Conservation (phyloP, 2,329 filamentous ascomycete species). For the Stylonectria norvegica region DNA sequence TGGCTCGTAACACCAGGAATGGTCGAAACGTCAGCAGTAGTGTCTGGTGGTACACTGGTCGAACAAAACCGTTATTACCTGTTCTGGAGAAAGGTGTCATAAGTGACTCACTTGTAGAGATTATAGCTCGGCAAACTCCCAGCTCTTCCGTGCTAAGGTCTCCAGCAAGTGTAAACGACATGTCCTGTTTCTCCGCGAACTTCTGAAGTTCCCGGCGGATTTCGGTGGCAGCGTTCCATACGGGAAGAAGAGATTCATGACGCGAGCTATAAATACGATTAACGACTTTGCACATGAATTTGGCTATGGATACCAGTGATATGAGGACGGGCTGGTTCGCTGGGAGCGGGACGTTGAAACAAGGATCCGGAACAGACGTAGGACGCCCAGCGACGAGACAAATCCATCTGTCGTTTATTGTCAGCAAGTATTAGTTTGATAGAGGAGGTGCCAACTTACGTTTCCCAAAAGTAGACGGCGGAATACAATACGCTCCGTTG, state of each 20-base stretch:
- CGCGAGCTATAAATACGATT: slow-evolving; percentile 39
- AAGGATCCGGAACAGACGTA: slow-evolving; percentile 36
- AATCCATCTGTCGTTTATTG: slow-evolving; percentile 34
- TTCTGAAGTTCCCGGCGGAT: slow-evolving; percentile 28
- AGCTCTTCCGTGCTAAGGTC: slow-evolving; percentile 34
- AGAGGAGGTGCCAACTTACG: slow-evolving; percentile 25
- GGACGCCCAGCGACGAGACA: slow-evolving; percentile 42
- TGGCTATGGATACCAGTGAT: slow-evolving; percentile 34
- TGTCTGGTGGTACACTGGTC: slow-evolving; percentile 43
- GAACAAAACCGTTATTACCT: too few relatives aligned
- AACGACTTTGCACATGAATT: slow-evolving; percentile 38
- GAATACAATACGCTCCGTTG: slow-evolving; percentile 35
- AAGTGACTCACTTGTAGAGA: slow-evolving; percentile 36
- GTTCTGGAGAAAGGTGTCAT: too few relatives aligned
- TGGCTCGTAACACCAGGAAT: slow-evolving; percentile 42
- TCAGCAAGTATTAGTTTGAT: background rate
- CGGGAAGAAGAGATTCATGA: slow-evolving; percentile 34
- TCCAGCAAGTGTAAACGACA: slow-evolving; percentile 34
- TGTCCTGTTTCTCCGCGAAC: slow-evolving; percentile 30
- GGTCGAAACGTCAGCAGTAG: slow-evolving; percentile 42
- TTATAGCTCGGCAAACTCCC: slow-evolving; percentile 39
- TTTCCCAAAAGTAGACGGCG: slow-evolving; percentile 42
- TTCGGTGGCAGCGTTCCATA: slow-evolving; percentile 32
- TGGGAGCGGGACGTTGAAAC: slow-evolving; percentile 35
- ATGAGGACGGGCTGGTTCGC: slow-evolving; percentile 36